A percentile compares a stretch with the other conserved stretches of the same genome.
Evolutionary conservation across 345 rosid genomes (phyloP).

Genomic region (Tarenaya hassleriana): DNA sequence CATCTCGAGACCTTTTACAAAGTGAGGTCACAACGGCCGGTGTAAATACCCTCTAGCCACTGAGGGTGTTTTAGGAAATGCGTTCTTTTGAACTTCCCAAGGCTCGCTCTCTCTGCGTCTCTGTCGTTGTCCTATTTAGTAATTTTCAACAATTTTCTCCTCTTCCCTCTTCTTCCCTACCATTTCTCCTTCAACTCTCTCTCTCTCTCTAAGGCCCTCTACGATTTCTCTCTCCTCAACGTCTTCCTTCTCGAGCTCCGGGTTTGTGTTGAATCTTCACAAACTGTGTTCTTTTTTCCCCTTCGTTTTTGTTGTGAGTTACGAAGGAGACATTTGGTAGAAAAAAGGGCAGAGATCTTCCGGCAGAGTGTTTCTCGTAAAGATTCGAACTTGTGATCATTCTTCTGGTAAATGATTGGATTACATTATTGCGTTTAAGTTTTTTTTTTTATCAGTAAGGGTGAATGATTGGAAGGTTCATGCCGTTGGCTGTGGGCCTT

Average conservation of each 20-base stretch:
- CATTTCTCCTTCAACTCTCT: too few species aligned
- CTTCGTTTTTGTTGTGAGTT: neutral
- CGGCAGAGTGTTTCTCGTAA: constrained; percentile 3
- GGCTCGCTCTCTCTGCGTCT: constrained; percentile 9
- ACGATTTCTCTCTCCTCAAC: constrained; percentile 18
- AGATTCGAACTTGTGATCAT: constrained; percentile 19
- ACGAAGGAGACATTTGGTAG: neutral
- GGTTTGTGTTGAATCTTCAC: constrained; percentile 15
- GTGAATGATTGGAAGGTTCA: constrained; percentile 22
- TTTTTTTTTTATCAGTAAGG: neutral
- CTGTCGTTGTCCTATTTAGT: constrained; percentile 22
- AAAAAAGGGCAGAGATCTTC: constrained; percentile 4
- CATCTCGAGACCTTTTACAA: constrained; percentile 22
- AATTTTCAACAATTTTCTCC: constrained; percentile 17
- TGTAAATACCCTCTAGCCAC: constrained; percentile 18
- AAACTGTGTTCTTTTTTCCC: too few species aligned
- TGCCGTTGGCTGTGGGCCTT: constrained; percentile 26
- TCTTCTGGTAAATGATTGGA: constrained; percentile 30
- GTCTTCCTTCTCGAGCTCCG: neutral
- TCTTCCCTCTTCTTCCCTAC: neutral
- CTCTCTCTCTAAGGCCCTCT: constrained; percentile 3
- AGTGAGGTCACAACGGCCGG: constrained; percentile 23
- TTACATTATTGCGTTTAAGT: constrained; percentile 13
- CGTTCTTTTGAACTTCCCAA: constrained; percentile 18
- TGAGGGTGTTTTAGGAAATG: constrained; percentile 15